Percentiles rank a stretch among this genome's conserved stretches.
Conservation (phyloP, 78 protist genomes). For the Chrysochromulina tobinii region DNA sequence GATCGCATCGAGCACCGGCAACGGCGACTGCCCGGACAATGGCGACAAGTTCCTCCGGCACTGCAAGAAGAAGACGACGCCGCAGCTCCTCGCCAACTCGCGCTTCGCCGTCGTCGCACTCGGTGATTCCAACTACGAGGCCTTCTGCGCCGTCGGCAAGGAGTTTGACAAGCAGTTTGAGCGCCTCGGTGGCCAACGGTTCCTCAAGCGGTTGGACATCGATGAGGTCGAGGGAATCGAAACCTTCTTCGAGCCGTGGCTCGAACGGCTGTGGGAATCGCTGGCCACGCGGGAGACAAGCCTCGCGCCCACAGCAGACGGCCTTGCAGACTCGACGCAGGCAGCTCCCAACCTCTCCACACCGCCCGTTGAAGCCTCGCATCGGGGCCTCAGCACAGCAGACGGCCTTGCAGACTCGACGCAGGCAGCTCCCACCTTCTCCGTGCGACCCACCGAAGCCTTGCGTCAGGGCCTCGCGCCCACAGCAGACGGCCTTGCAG, state of each 20-base stretch:
- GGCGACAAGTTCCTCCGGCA: background rate
- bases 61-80: background rate
- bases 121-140: constrained; percentile 19
- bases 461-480: background rate
- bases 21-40: constrained; percentile 20
- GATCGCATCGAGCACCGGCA: background rate
- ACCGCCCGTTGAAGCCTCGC: too few species aligned
- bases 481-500: background rate
- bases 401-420: background rate
- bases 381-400: background rate
- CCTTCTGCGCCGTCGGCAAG: background rate
- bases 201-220: constrained; percentile 3
- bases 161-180: background rate
- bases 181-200: background rate
- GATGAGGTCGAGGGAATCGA: constrained; percentile 6
- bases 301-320: background rate
- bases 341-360: background rate
- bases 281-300: background rate
- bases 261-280: background rate
- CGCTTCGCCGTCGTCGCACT: background rate
- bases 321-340: background rate
- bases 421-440: background rate
- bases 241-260: background rate
- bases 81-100: background rate
- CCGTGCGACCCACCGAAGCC: too few species aligned